Conservation (phyloP, 306 rosid genomes). For the Prunus armeniaca region DNA sequence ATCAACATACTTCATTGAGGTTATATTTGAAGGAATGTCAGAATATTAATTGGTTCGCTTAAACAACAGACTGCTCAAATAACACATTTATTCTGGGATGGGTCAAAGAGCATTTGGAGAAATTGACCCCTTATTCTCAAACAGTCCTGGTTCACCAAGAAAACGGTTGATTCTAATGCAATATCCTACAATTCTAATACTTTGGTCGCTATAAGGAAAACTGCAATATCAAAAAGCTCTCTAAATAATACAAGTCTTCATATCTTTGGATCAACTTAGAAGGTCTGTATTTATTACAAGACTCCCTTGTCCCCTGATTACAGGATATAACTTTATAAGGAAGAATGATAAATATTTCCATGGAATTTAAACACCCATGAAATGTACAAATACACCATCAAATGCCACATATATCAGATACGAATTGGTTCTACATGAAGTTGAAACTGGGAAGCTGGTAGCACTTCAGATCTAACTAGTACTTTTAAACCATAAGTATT, state of each 20-base stretch:
- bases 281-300: too few species aligned
- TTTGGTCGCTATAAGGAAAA: too few species aligned
- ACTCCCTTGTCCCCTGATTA: too few species aligned
- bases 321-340: background rate
- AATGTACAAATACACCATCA: background rate
- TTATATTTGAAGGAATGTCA: background rate
- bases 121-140: background rate
- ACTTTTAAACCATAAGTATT: slow-evolving; percentile 13
- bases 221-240: too few species aligned
- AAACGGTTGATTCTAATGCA: background rate
- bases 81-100: background rate
- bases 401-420: background rate
- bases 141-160: background rate
- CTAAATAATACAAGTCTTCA: too few species aligned
- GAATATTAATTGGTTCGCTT: background rate
- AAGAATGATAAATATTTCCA: background rate
- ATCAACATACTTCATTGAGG: background rate
- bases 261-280: too few species aligned
- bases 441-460: background rate
- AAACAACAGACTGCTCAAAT: background rate
- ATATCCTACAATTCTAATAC: background rate
- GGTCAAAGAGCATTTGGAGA: background rate
- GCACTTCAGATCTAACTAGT: slow-evolving; percentile 4
- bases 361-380: background rate
- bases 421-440: background rate